A percentile compares a stretch with the other conserved stretches of the same genome.
Conservation (phyloP, 768 basidiomycete genomes). For the Leccinum longicurvipes region DNA sequence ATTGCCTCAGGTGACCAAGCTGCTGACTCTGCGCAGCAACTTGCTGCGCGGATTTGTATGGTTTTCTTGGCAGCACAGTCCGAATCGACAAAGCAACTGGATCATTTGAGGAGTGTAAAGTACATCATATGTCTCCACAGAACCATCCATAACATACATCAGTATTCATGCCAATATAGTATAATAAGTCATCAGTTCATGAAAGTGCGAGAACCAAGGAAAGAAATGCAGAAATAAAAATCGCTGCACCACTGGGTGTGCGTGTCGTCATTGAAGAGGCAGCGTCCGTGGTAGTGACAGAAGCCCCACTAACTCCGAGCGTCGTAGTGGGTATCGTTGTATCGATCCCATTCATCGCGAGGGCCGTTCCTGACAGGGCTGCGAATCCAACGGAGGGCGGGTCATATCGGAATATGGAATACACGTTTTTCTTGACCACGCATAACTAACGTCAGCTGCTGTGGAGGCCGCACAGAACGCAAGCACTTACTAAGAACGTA, state of each 20-base stretch:
- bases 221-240: constrained; percentile 8
- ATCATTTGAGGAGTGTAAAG: background rate
- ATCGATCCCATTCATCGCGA: constrained; percentile 24
- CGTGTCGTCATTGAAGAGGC: constrained; percentile 9
- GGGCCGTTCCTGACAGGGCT: constrained; percentile 32
- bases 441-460: background rate
- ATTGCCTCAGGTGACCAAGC: too few relatives aligned
- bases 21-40: background rate
- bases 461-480: background rate
- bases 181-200: background rate
- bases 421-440: constrained; percentile 47
- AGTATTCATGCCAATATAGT: background rate
- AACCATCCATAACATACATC: too few relatives aligned
- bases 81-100: too few relatives aligned
- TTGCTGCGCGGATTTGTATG: too few relatives aligned
- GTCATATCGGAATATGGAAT: constrained; percentile 47
- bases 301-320: constrained; percentile 16
- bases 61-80: too few relatives aligned
- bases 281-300: constrained; percentile 9
- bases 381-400: constrained; percentile 54
- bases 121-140: background rate
- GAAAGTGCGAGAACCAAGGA: constrained; percentile 4
- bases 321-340: constrained; percentile 22
- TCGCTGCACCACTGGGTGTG: background rate
- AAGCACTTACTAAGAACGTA: constrained; percentile 57